Evolutionary conservation across 441 rosid species (phyloP).

Genomic region (Gossypium trilobum): DNA sequence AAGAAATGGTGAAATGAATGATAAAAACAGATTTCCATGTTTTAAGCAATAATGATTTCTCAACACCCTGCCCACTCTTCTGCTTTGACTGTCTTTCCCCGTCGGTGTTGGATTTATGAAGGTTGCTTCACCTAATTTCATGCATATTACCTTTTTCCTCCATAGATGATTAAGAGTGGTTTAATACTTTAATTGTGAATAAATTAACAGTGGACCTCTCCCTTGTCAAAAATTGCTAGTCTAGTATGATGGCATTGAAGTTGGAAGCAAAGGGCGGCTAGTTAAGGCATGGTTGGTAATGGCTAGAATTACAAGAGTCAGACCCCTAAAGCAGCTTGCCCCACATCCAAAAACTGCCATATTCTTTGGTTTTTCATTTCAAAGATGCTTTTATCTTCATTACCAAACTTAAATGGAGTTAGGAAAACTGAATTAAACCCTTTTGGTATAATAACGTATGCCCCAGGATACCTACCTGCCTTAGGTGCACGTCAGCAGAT

Average conservation of each 20-base stretch:
- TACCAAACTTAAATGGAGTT: background rate
- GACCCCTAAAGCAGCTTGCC: background rate
- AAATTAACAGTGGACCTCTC: background rate
- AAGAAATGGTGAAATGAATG: background rate
- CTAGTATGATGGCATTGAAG: background rate
- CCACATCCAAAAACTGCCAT: background rate
- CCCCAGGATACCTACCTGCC: background rate
- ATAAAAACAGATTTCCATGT: background rate
- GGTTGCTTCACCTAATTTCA: conserved; percentile 2
- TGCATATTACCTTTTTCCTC: background rate
- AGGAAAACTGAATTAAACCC: background rate
- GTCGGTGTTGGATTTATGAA: background rate
- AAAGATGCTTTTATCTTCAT: conserved; percentile 2
- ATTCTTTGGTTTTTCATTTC: background rate
- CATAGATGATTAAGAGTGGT: background rate
- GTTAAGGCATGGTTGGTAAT: background rate
- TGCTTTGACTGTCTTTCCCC: background rate
- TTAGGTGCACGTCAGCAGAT: background rate
- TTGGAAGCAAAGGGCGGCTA: conserved; percentile 10
- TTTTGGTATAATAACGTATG: background rate
- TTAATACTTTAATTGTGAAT: background rate
- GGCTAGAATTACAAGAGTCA: background rate
- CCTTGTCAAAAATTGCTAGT: no score
- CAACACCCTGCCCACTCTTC: conserved; percentile 5
- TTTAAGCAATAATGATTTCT: conserved; percentile 4